A percentile compares a stretch with the other conserved stretches of the same genome.
Evolutionary conservation across 176 grass and related monocot genomes (phyloP).

Genomic region (Lolium perenne): DNA sequence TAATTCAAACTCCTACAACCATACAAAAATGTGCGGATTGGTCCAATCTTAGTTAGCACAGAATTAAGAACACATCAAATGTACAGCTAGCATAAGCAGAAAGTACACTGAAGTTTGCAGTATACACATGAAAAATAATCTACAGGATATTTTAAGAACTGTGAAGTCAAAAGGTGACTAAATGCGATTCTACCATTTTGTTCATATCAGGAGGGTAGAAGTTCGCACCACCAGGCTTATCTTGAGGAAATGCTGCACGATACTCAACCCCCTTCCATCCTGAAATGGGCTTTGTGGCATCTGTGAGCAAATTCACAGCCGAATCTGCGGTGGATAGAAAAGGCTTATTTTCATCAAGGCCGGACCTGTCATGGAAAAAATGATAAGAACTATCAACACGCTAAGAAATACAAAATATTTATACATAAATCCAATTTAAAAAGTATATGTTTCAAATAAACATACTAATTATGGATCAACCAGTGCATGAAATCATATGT

Average conservation of each 20-base stretch:
- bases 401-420: slow-evolving; percentile 23
- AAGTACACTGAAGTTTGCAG: neutral
- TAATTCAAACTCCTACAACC: slow-evolving; percentile 80
- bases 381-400: slow-evolving; percentile 14
- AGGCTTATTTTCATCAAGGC: slow-evolving; percentile 86
- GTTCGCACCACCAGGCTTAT: slow-evolving; percentile 86
- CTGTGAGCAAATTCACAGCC: slow-evolving; percentile 70
- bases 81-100: slow-evolving; percentile 6
- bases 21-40: slow-evolving; percentile 27
- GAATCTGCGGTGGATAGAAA: slow-evolving; percentile 95
- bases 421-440: slow-evolving; percentile 12
- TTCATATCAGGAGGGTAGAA: slow-evolving; percentile 98
- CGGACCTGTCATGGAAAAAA: slow-evolving; percentile 67
- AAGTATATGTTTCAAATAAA: slow-evolving; percentile 9
- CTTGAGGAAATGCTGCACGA: slow-evolving; percentile 79
- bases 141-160: slow-evolving; percentile 19
- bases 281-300: slow-evolving; percentile 73
- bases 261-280: slow-evolving; percentile 95
- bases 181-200: slow-evolving; percentile 69
- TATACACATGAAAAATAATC: neutral
- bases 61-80: slow-evolving; percentile 32
- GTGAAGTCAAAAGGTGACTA: neutral
- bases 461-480: slow-evolving; percentile 4
- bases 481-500: slow-evolving; percentile 21
- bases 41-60: slow-evolving; percentile 13